These are phyloP conservation scores for Scedosporium apiospermum DNA, from an alignment of 2,329 filamentous ascomycete species.

Conservation along the genomic window DNA sequence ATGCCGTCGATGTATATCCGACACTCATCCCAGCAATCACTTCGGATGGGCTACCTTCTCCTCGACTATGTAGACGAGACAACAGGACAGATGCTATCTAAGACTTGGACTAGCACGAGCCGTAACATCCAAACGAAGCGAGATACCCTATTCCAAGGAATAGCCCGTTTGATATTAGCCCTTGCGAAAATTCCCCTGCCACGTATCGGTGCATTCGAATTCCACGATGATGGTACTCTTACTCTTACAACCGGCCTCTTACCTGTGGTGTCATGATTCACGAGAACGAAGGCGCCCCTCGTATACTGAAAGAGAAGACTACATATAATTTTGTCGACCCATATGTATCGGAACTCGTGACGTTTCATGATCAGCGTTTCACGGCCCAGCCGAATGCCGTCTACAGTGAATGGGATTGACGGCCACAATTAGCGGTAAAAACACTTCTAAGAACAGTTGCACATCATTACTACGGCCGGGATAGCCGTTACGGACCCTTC, in stretches of 20 bases:
- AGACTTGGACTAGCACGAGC: constrained; percentile 13
- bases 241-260: constrained; percentile 22
- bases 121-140: constrained; percentile 11
- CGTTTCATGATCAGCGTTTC: constrained; percentile 17
- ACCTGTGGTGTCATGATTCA: constrained; percentile 17
- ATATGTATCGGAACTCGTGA: constrained; percentile 16
- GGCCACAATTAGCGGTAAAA: constrained; percentile 17
- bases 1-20: constrained; percentile 7
- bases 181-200: constrained; percentile 18
- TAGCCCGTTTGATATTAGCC: constrained; percentile 19
- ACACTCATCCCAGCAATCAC: constrained; percentile 6
- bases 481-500: constrained; percentile 17
- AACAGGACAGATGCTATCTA: constrained; percentile 17
- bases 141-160: constrained; percentile 19
- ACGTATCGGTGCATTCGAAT: constrained; percentile 17
- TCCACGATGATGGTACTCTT: constrained; percentile 20
- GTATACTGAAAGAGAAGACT: constrained; percentile 17
- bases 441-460: constrained; percentile 15
- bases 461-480: constrained; percentile 16
- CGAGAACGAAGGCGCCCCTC: constrained; percentile 22
- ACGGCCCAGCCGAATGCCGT: constrained; percentile 16
- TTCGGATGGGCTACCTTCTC: constrained; percentile 15
- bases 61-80: constrained; percentile 16
- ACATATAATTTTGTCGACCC: constrained; percentile 21
- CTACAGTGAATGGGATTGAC: constrained; percentile 16